phyloP scores from a whole-genome alignment of 495 filamentous ascomycete species.

The Penicillium cinerascens region DNA sequence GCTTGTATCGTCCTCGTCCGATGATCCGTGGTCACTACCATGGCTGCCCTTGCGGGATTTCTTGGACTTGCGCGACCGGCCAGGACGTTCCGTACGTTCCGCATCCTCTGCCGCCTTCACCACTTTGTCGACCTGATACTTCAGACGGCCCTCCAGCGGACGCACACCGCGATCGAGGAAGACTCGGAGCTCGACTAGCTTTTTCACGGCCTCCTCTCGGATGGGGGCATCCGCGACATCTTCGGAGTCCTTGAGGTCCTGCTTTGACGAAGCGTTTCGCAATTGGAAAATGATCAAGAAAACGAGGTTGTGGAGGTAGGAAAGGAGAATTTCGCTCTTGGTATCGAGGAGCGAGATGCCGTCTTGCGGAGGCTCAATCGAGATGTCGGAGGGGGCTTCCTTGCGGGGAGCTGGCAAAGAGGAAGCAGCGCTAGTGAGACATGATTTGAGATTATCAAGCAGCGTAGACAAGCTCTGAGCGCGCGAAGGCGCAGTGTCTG shows the following conservation, averaged over 20 bases:
- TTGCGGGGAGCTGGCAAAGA: slow-evolving; percentile 53
- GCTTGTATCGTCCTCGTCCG: slow-evolving; percentile 27
- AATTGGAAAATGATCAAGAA: slow-evolving; percentile 84
- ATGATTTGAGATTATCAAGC: slow-evolving; percentile 60
- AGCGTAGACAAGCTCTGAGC: slow-evolving; percentile 46
- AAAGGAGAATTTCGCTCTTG: slow-evolving; percentile 92
- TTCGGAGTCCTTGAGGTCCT: slow-evolving; percentile 23
- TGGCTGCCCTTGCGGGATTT: slow-evolving; percentile 20
- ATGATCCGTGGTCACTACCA: slow-evolving; percentile 24
- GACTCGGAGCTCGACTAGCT: slow-evolving; percentile 78
- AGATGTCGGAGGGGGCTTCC: slow-evolving; percentile 33
- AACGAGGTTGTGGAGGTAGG: slow-evolving; percentile 91
- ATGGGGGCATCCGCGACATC: slow-evolving; percentile 28
- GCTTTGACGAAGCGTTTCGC: slow-evolving; percentile 45
- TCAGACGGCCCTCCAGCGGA: slow-evolving; percentile 79
- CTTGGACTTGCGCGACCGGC: slow-evolving; percentile 26
- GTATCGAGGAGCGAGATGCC: slow-evolving; percentile 92
- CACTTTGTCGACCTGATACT: slow-evolving; percentile 88
- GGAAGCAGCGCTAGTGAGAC: slow-evolving; percentile 56
- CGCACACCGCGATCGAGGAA: slow-evolving; percentile 89
- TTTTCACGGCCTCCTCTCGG: slow-evolving; percentile 65
- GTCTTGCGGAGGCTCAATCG: slow-evolving; percentile 64
- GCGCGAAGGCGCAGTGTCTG: slow-evolving; percentile 23
- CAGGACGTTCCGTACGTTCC: slow-evolving; percentile 37
- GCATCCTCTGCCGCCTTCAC: slow-evolving; percentile 80